A percentile compares a stretch with the other conserved stretches of the same genome.
Conservation (phyloP, 352 stramenopile species). For the Globisporangium echinulatum region DNA sequence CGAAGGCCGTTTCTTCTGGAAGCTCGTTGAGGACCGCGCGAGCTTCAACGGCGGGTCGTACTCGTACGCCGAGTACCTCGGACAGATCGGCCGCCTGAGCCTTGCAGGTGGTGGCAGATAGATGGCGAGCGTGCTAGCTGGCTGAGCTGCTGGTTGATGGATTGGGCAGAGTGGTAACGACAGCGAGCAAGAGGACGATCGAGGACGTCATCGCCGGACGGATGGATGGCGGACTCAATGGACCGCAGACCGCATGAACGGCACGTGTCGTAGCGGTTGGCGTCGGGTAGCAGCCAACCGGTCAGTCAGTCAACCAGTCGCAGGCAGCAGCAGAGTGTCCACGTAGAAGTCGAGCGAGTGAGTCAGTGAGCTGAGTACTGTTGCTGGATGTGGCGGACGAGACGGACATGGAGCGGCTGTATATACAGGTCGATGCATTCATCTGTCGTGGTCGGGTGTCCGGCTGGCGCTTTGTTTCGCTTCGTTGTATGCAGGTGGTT, state of each 20-base stretch:
- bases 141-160: conserved; percentile 10
- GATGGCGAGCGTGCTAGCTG: conserved; percentile 15
- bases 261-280: no score
- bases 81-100: conserved; percentile 79
- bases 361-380: background rate
- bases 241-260: no score
- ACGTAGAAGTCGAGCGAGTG: background rate
- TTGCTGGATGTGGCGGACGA: no score
- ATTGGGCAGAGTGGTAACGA: background rate
- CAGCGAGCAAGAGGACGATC: no score
- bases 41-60: conserved; percentile 96
- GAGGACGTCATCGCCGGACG: no score
- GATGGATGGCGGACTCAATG: no score
- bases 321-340: background rate
- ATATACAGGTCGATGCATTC: background rate
- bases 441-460: no score
- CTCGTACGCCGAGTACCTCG: conserved; percentile 97
- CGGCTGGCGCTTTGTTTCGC: no score
- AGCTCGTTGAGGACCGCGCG: conserved; percentile 97
- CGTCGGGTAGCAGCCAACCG: no score
- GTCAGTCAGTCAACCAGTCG: no score
- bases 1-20: conserved; percentile 95
- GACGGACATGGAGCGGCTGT: no score
- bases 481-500: no score
- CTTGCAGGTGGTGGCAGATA: conserved; percentile 51